phyloP scores from a whole-genome alignment of 2,329 filamentous ascomycete genomes.

The Lecanicillium sp. region DNA sequence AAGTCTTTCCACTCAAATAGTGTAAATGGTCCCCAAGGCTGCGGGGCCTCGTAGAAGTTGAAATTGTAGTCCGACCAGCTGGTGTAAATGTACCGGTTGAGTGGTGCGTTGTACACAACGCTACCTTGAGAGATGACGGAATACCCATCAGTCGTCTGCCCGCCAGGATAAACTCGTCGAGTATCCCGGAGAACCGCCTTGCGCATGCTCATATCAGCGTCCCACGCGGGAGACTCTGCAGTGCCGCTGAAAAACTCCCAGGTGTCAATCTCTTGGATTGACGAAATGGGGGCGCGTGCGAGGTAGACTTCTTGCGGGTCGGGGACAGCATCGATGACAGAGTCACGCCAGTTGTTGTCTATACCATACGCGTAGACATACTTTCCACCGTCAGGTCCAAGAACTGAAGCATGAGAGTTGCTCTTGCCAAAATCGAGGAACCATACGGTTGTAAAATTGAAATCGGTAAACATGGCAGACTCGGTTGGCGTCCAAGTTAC shows the following conservation, averaged over 20 bases:
- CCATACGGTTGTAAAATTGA: conserved; percentile 4
- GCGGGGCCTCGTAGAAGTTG: conserved; percentile 7
- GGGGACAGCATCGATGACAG: not conserved
- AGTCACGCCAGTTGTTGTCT: conserved; percentile 6
- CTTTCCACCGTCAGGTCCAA: conserved; percentile 4
- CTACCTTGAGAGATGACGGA: conserved; percentile 7
- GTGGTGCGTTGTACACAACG: conserved; percentile 6
- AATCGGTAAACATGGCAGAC: conserved; percentile 5
- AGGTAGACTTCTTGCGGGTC: conserved; percentile 6
- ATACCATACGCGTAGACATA: conserved; percentile 7
- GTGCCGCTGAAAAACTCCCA: conserved; percentile 7
- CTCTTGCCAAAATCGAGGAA: conserved; percentile 7
- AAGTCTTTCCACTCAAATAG: conserved; percentile 7
- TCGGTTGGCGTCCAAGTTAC: conserved; percentile 5
- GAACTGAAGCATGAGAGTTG: conserved; percentile 5
- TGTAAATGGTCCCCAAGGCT: conserved; percentile 6
- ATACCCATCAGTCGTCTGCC: conserved; percentile 3
- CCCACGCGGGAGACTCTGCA: not conserved
- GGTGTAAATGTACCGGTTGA: conserved; percentile 6
- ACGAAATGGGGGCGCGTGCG: conserved; percentile 1
- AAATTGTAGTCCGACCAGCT: conserved; percentile 7
- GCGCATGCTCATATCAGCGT: not conserved
- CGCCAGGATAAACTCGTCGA: conserved; percentile 1
- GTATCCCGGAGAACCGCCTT: conserved; percentile 3
- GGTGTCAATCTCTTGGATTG: conserved; percentile 4